Percentiles rank a stretch among this genome's conserved stretches.
phyloP scores from a whole-genome alignment of 352 stramenopile species.

The Globisporangium solare region DNA sequence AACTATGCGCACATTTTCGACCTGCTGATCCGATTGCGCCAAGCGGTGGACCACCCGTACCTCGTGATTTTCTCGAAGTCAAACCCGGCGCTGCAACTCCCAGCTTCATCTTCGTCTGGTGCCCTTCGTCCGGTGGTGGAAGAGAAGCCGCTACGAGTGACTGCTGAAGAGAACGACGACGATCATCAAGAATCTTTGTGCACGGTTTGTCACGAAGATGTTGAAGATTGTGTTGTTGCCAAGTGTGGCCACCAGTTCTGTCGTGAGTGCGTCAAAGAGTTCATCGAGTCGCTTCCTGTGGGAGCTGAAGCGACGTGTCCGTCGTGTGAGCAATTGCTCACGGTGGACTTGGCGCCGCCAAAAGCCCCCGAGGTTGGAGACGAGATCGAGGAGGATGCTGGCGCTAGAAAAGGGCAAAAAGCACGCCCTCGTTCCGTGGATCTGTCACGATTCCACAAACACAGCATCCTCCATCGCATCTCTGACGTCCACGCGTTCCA shows the following conservation, averaged over 20 bases:
- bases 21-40: conserved; percentile 96
- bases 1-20: conserved; percentile 99
- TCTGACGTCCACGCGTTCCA: conserved; percentile 67
- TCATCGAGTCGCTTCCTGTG: conserved; percentile 64
- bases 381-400: conserved; percentile 13
- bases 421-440: conserved; percentile 27
- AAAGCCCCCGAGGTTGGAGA: conserved; percentile 12
- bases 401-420: conserved; percentile 10
- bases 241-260: conserved; percentile 93
- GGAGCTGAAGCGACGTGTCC: conserved; percentile 65
- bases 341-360: conserved; percentile 62
- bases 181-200: conserved; percentile 49
- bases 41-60: conserved; percentile 99
- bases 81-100: conserved; percentile 72
- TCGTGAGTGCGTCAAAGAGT: conserved; percentile 78
- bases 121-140: conserved; percentile 41
- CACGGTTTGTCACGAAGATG: conserved; percentile 91
- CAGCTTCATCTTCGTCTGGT: conserved; percentile 17
- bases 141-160: conserved; percentile 52
- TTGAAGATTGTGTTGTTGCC: conserved; percentile 85
- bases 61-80: conserved; percentile 91
- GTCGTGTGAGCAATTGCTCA: conserved; percentile 78
- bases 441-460: conserved; percentile 63
- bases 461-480: conserved; percentile 64
- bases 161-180: conserved; percentile 14